These are phyloP conservation scores for Suhomyces panamericanus DNA, from an alignment of 1,139 yeast genomes.

Conservation along the genomic window DNA sequence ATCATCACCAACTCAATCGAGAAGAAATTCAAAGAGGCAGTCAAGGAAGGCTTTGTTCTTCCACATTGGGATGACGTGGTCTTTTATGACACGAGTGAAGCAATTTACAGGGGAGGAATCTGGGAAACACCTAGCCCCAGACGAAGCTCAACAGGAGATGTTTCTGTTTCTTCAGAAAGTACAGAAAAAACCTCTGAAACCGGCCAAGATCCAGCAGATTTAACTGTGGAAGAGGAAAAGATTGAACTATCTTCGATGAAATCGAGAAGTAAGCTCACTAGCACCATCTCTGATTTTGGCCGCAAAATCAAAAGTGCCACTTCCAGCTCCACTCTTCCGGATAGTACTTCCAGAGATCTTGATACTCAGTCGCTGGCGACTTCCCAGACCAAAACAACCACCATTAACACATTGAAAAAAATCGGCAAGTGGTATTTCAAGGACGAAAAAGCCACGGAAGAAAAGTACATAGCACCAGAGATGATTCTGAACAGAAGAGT, in stretches of 20 bases:
- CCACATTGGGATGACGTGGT: conserved; percentile 90
- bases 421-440: conserved; percentile 71
- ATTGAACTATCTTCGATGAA: conserved; percentile 2
- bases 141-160: not conserved
- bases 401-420: conserved; percentile 49
- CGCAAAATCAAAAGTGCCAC: conserved; percentile 24
- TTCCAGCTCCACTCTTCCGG: conserved; percentile 2
- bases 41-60: conserved; percentile 73
- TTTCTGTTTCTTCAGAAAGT: conserved; percentile 6
- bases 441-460: conserved; percentile 36
- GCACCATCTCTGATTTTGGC: conserved; percentile 38
- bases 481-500: conserved; percentile 61
- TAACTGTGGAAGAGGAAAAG: conserved; percentile 2
- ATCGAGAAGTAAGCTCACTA: conserved; percentile 18
- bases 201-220: not conserved
- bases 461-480: conserved; percentile 54
- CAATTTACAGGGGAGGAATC: conserved; percentile 85
- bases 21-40: conserved; percentile 73
- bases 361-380: conserved; percentile 6
- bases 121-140: conserved; percentile 59
- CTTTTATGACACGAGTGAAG: conserved; percentile 62
- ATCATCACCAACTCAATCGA: conserved; percentile 80
- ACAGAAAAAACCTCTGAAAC: conserved; percentile 2
- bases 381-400: conserved; percentile 8
- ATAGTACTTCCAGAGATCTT: not conserved